Percentiles rank a stretch among this genome's conserved stretches.
These are phyloP conservation scores for Ophiostoma sp. DNA, from an alignment of 2,329 filamentous ascomycete genomes.

Conservation along the genomic window DNA sequence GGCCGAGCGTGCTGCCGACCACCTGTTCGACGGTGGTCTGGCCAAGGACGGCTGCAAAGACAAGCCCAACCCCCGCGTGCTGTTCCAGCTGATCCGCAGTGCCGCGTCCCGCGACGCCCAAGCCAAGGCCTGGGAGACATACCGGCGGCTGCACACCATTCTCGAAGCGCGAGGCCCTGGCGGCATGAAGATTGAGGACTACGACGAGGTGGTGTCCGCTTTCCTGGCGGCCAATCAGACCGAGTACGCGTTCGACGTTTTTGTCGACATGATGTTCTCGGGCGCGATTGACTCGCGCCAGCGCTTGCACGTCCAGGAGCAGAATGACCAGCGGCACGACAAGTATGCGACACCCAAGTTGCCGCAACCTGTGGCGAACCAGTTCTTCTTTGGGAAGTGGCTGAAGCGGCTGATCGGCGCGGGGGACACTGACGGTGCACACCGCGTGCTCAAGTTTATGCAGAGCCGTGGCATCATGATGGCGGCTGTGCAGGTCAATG, in stretches of 20 bases:
- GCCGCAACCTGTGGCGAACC: constrained; percentile 55
- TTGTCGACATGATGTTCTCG: constrained; percentile 83
- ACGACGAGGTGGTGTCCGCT: constrained; percentile 65
- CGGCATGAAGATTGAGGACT: constrained; percentile 63
- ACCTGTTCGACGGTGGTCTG: constrained; percentile 36
- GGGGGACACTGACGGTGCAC: constrained; percentile 64
- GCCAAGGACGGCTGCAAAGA: not conserved
- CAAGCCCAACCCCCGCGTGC: constrained; percentile 21
- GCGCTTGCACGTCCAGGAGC: constrained; percentile 16
- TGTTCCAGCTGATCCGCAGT: constrained; percentile 24
- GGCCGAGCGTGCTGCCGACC: constrained; percentile 52
- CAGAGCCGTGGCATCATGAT: constrained; percentile 61
- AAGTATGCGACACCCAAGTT: constrained; percentile 29
- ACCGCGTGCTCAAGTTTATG: constrained; percentile 71
- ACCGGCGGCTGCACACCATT: constrained; percentile 57
- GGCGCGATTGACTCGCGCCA: constrained; percentile 47
- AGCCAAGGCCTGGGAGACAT: constrained; percentile 60
- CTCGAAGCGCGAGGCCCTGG: constrained; percentile 41
- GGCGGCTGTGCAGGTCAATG: constrained; percentile 72
- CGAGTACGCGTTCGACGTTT: constrained; percentile 66
- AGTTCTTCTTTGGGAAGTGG: constrained; percentile 85
- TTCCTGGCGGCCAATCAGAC: constrained; percentile 63
- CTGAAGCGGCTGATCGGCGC: constrained; percentile 74
- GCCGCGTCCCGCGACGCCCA: constrained; percentile 34
- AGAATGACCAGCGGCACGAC: constrained; percentile 25